Evolutionary conservation across 768 basidiomycete species (phyloP).

Genomic region (Phanerodontia chrysosporium): DNA sequence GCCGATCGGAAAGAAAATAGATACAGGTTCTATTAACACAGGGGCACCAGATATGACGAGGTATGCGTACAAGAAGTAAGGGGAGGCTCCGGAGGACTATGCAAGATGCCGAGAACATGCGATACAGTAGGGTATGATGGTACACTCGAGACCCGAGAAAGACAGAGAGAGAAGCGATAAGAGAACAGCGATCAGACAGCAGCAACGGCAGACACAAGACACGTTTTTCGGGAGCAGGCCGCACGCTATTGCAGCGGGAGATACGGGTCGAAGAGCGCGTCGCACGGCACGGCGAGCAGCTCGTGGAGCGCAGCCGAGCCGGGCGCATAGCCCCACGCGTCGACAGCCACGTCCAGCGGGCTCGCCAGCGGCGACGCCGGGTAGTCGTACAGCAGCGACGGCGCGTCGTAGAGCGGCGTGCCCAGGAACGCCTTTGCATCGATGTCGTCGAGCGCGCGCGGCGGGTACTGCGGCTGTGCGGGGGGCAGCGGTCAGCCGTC

Average conservation of each 20-base stretch:
- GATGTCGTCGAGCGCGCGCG: neutral
- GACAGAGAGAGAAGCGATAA: neutral
- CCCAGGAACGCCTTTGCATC: neutral
- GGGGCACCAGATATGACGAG: too few species aligned
- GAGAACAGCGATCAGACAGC: neutral
- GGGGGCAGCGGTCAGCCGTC: neutral
- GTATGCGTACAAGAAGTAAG: too few species aligned
- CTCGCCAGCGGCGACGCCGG: neutral
- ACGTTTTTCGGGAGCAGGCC: neutral
- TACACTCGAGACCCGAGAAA: neutral
- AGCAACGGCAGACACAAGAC: neutral
- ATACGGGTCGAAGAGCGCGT: neutral
- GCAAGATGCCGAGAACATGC: neutral
- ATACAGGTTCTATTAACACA: too few species aligned
- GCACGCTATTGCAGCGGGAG: neutral
- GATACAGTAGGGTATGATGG: neutral
- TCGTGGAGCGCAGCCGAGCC: neutral
- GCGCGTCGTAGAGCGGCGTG: neutral
- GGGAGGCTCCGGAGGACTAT: neutral
- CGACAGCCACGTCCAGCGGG: conserved; percentile 1
- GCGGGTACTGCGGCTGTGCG: neutral
- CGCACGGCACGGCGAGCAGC: neutral
- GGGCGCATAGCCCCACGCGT: neutral
- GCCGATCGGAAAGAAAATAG: too few species aligned
- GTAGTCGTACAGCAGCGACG: neutral